phyloP scores from a whole-genome alignment of 2,329 filamentous ascomycete genomes.

The Claviceps africana region DNA sequence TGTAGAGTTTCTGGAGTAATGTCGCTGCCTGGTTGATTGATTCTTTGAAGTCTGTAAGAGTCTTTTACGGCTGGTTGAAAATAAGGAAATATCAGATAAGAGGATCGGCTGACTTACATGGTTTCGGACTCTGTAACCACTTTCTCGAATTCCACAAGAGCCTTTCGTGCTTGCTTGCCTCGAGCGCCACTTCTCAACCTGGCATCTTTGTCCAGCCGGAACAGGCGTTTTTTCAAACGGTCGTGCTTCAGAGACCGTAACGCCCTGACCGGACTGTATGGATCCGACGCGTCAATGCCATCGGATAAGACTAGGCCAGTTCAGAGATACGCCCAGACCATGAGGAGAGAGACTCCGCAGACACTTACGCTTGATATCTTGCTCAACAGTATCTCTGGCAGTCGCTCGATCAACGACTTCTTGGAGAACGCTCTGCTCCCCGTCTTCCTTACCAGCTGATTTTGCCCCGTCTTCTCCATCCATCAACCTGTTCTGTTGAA shows the following conservation, averaged over 20 bases:
- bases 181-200: slow-evolving; percentile 59
- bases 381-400: slow-evolving; percentile 40
- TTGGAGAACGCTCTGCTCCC: slow-evolving; percentile 40
- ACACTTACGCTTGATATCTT: slow-evolving; percentile 43
- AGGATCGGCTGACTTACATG: slow-evolving; percentile 25
- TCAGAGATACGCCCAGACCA: neutral
- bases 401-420: slow-evolving; percentile 51
- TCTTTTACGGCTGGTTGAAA: neutral
- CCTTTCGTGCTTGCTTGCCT: slow-evolving; percentile 63
- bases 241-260: slow-evolving; percentile 49
- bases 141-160: slow-evolving; percentile 54
- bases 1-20: slow-evolving; percentile 44
- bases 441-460: neutral
- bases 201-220: slow-evolving; percentile 59
- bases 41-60: slow-evolving; percentile 15
- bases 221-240: slow-evolving; percentile 47
- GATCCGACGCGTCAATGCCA: slow-evolving; percentile 43
- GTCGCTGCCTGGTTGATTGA: slow-evolving; percentile 37
- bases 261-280: slow-evolving; percentile 43
- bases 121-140: slow-evolving; percentile 43
- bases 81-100: neutral
- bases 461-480: slow-evolving; percentile 18
- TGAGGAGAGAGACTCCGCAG: too few relatives aligned
- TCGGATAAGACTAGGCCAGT: slow-evolving; percentile 36
- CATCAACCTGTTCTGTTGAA: slow-evolving; percentile 47